These are phyloP conservation scores for Glomus cerebriforme DNA, from an alignment of 192 early-diverging fungal species.

Conservation along the genomic window DNA sequence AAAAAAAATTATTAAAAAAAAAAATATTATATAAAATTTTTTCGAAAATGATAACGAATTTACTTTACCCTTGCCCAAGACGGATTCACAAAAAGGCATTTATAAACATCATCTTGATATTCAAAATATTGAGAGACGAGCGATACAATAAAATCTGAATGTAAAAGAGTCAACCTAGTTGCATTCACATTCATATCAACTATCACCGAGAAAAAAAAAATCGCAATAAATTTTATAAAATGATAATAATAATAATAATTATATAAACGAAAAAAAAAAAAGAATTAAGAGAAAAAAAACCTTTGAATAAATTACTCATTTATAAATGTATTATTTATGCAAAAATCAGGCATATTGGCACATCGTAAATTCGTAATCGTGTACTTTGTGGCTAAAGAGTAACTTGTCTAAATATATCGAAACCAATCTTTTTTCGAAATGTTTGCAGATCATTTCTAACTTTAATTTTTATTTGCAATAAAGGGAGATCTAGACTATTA, in stretches of 20 bases:
- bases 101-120: constrained; percentile 11
- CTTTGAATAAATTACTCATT: no score
- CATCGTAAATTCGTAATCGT: no score
- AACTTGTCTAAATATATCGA: neutral
- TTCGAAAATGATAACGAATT: no score
- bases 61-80: neutral
- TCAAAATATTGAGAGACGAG: neutral
- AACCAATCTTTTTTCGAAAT: no score
- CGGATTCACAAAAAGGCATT: neutral
- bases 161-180: neutral
- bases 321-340: neutral
- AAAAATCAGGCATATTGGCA: neutral
- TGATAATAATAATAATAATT: no score
- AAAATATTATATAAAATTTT: no score
- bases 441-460: no score
- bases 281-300: no score
- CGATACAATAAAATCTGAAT: neutral
- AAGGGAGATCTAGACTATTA: neutral
- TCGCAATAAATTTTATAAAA: no score
- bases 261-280: no score
- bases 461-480: neutral
- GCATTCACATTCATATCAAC: neutral
- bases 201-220: neutral
- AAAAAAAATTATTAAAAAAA: neutral
- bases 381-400: neutral